A percentile compares a stretch with the other conserved stretches of the same genome.
These are phyloP conservation scores for Staphylotrichum tortipilum DNA, from an alignment of 495 filamentous ascomycete genomes.

Conservation along the genomic window DNA sequence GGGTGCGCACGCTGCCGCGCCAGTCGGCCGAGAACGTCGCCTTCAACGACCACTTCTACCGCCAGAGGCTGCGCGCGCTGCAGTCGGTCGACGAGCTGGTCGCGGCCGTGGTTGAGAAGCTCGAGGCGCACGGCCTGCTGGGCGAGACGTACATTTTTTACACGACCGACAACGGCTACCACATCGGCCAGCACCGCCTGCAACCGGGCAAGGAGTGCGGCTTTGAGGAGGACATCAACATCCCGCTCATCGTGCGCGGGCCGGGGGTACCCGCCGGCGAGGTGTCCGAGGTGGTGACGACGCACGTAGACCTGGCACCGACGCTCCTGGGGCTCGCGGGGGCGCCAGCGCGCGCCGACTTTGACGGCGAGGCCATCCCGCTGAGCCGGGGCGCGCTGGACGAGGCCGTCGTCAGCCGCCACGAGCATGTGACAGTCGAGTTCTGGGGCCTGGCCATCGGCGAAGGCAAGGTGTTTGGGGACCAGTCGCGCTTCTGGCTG, in stretches of 20 bases:
- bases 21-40: constrained; percentile 39
- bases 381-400: constrained; percentile 26
- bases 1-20: constrained; percentile 49
- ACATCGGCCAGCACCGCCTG: constrained; percentile 65
- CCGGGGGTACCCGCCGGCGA: constrained; percentile 43
- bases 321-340: constrained; percentile 52
- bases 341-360: constrained; percentile 40
- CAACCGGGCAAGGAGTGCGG: constrained; percentile 64
- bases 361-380: constrained; percentile 53
- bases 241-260: constrained; percentile 57
- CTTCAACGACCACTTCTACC: constrained; percentile 62
- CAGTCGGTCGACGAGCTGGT: constrained; percentile 67
- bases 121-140: constrained; percentile 45
- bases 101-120: constrained; percentile 42
- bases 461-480: constrained; percentile 37
- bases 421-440: constrained; percentile 61
- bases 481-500: constrained; percentile 10
- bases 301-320: constrained; percentile 62
- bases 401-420: constrained; percentile 26
- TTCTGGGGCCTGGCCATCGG: constrained; percentile 50
- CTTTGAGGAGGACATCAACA: constrained; percentile 66
- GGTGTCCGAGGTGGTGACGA: constrained; percentile 49
- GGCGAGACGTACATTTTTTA: constrained; percentile 67
- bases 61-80: constrained; percentile 51
- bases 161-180: constrained; percentile 67